Conservation (phyloP, 2,329 filamentous ascomycete genomes). For the Herpotrichia juniperi region DNA sequence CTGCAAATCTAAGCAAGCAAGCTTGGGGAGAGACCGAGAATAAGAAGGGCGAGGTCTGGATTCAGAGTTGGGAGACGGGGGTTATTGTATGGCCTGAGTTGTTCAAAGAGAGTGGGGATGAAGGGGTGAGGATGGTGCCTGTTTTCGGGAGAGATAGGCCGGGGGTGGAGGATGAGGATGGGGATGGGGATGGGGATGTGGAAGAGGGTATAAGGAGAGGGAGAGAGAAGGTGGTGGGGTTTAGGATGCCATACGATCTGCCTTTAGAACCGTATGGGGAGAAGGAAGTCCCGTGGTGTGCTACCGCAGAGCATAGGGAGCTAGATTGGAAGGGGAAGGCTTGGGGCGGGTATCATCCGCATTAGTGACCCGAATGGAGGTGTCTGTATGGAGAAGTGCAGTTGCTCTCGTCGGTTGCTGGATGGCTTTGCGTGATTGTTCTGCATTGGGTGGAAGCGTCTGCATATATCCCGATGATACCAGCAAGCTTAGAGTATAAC, state of each 20-base stretch:
- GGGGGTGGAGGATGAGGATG: background rate
- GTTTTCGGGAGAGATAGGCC: slow-evolving; percentile 70
- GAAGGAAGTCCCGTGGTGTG: slow-evolving; percentile 78
- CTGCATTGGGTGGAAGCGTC: too few relatives aligned
- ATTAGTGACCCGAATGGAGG: background rate
- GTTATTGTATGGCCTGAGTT: slow-evolving; percentile 80
- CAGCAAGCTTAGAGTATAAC: too few relatives aligned
- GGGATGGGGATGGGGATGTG: slow-evolving; percentile 26
- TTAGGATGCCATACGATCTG: slow-evolving; percentile 83
- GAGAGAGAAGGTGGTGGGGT: slow-evolving; percentile 59
- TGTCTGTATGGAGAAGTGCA: too few relatives aligned
- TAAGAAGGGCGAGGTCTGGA: slow-evolving; percentile 65
- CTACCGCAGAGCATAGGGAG: slow-evolving; percentile 63
- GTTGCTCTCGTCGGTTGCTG: too few relatives aligned
- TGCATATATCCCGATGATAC: too few relatives aligned
- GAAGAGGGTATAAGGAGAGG: slow-evolving; percentile 14
- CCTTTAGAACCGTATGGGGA: slow-evolving; percentile 70
- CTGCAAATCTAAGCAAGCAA: slow-evolving; percentile 90
- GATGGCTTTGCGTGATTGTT: too few relatives aligned
- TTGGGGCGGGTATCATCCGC: slow-evolving; percentile 42
- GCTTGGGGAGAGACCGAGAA: slow-evolving; percentile 77
- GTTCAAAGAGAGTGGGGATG: slow-evolving; percentile 38
- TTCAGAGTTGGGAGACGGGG: slow-evolving; percentile 84
- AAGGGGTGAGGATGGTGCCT: slow-evolving; percentile 64
- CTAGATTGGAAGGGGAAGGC: slow-evolving; percentile 64